A percentile compares a stretch with the other conserved stretches of the same genome.
phyloP scores from a whole-genome alignment of 305 asterid genomes.

The Fraxinus nigra region DNA sequence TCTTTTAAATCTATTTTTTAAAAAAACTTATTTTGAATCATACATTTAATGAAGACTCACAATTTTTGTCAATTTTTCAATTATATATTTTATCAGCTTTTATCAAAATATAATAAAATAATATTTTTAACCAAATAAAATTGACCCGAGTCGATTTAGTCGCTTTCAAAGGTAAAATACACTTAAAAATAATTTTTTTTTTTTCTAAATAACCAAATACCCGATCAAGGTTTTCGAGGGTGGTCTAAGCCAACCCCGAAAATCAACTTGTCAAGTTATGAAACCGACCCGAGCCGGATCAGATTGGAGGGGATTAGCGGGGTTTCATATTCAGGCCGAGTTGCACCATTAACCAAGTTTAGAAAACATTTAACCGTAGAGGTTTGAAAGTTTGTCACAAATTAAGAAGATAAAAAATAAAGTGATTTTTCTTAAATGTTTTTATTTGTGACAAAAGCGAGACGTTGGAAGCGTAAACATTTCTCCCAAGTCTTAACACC shows the following conservation, averaged over 20 bases:
- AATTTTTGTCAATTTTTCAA: too few relatives aligned
- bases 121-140: too few relatives aligned
- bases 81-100: too few relatives aligned
- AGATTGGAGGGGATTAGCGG: neutral
- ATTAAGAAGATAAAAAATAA: neutral
- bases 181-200: too few relatives aligned
- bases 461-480: neutral
- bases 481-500: neutral
- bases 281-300: neutral
- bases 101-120: too few relatives aligned
- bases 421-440: neutral
- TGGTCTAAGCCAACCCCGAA: neutral
- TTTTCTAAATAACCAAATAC: neutral
- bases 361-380: neutral
- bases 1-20: too few relatives aligned
- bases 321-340: neutral
- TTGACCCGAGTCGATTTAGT: too few relatives aligned
- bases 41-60: too few relatives aligned
- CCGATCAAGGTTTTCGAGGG: neutral
- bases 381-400: neutral
- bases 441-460: neutral
- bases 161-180: too few relatives aligned
- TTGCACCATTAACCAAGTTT: neutral
- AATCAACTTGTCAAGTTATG: neutral
- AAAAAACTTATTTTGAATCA: too few relatives aligned